A percentile compares a stretch with the other conserved stretches of the same genome.
Evolutionary conservation across 805 yeast genomes (phyloP).

Genomic region (Maudiozyma turicensis): DNA sequence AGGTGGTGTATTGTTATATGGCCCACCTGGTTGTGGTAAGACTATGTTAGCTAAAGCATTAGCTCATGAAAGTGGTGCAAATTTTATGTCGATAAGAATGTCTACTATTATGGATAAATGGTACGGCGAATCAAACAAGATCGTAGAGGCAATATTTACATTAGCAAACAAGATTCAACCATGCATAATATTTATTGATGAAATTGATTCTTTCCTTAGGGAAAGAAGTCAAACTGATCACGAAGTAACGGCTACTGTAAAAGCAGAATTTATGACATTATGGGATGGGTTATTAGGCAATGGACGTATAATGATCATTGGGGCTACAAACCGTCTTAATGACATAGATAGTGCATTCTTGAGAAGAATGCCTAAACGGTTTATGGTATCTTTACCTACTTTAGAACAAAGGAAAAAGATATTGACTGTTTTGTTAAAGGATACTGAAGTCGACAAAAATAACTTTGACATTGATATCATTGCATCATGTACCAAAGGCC

Average conservation of each 20-base stretch:
- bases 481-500: constrained; percentile 57
- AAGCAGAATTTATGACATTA: constrained; percentile 94
- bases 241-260: constrained; percentile 88
- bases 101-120: constrained; percentile 93
- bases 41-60: constrained; percentile 95
- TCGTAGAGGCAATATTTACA: constrained; percentile 86
- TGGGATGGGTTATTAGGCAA: constrained; percentile 87
- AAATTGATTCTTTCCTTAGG: constrained; percentile 87
- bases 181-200: constrained; percentile 91
- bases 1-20: constrained; percentile 83
- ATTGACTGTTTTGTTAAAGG: constrained; percentile 55
- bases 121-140: constrained; percentile 94
- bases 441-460: constrained; percentile 45
- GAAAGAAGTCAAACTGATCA: constrained; percentile 80
- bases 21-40: constrained; percentile 98
- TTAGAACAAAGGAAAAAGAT: constrained; percentile 60
- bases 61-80: constrained; percentile 86
- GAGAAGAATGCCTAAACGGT: constrained; percentile 86
- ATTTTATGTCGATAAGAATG: constrained; percentile 83
- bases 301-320: constrained; percentile 78
- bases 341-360: constrained; percentile 90
- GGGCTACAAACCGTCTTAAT: constrained; percentile 87
- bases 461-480: constrained; percentile 53
- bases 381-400: constrained; percentile 67
- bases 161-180: constrained; percentile 86